Evolutionary conservation across 495 filamentous ascomycete genomes (phyloP).

Genomic region (Jackrogersella minutella): DNA sequence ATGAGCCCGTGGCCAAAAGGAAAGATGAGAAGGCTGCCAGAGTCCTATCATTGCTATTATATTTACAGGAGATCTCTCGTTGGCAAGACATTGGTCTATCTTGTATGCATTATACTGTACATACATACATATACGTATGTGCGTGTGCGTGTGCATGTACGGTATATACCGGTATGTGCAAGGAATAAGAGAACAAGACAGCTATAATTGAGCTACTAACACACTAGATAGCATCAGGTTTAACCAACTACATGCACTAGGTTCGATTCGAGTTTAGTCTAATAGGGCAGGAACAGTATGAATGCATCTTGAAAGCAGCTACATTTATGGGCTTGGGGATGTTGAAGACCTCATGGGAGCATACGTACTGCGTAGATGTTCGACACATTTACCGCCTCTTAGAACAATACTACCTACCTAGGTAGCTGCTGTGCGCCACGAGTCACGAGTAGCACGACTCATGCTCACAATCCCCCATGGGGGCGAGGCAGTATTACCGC

Average conservation of each 20-base stretch:
- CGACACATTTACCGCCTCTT: constrained; percentile 14
- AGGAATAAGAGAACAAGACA: constrained; percentile 1
- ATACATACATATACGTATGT: too few species aligned
- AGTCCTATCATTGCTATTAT: constrained; percentile 4
- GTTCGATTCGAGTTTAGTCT: background rate
- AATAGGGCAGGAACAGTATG: too few species aligned
- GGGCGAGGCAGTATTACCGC: constrained; percentile 20
- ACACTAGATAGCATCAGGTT: constrained; percentile 9
- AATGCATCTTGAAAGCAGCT: constrained; percentile 1
- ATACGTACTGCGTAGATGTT: background rate
- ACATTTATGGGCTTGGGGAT: background rate
- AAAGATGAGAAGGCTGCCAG: constrained; percentile 1
- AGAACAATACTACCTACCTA: constrained; percentile 15
- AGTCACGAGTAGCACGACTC: constrained; percentile 34
- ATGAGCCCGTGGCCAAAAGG: constrained; percentile 11
- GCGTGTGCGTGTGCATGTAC: too few species aligned
- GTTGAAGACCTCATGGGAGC: too few species aligned
- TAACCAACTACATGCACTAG: constrained; percentile 1
- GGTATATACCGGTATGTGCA: constrained; percentile 2
- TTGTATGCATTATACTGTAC: too few species aligned
- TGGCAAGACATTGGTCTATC: constrained; percentile 6
- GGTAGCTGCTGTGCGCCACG: constrained; percentile 11
- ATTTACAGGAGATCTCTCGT: constrained; percentile 4
- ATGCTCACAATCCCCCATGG: constrained; percentile 21
- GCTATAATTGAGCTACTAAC: background rate